Evolutionary conservation across 352 stramenopile species (phyloP), one percentile per base, ranked within the genome.

Genomic region (Aphanomyces stellatus): DNA sequence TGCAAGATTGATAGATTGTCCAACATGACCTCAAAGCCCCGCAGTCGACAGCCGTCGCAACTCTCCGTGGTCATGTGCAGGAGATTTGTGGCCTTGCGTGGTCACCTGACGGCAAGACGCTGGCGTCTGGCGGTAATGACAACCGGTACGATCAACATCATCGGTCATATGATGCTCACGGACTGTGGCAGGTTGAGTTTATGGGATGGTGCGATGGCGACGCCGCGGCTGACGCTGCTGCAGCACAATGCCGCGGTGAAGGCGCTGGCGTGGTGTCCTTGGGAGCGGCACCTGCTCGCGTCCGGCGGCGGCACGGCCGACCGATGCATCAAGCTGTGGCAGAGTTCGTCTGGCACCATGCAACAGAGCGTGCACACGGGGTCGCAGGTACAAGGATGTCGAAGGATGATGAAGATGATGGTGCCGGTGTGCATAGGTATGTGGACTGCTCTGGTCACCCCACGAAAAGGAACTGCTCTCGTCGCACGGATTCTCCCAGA

Each of bases 251-350:
- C 96, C 7, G 97, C 97, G 31, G 97, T 99, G 25, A 99, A 99
- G 74, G 97, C 97, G 22, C 88, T 99, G 56, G 96, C 97, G 5
- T 99, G 97, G 97, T 99, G 94, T 74, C 97, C 97, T 8, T 98
- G 97, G 83, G 93, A 99, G 70, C 91, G 94, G 19, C 97, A 98
- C 71, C 69, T 99, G 8, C 85, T 99, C 41, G 97, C 97, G 1
- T 97, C 93, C 11, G 97, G 97, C 56, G 97, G 96, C 33, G 97
- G 97, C 68, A 99, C 97, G 24, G 96, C 96, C 22, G 97, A 99
- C 79, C 82, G 96, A 37, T 97, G 88, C 60, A 99, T 99, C 80
- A 99, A 99, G 79, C 98, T 99, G 70, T 99, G 97, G 97, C 99
- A 99, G 76, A 93, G 93, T 11, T 80, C 79, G 17, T 97, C 89